Base-by-base conservation (phyloP, 768 basidiomycete genomes). In the Suillus subalutaceus region DNA sequence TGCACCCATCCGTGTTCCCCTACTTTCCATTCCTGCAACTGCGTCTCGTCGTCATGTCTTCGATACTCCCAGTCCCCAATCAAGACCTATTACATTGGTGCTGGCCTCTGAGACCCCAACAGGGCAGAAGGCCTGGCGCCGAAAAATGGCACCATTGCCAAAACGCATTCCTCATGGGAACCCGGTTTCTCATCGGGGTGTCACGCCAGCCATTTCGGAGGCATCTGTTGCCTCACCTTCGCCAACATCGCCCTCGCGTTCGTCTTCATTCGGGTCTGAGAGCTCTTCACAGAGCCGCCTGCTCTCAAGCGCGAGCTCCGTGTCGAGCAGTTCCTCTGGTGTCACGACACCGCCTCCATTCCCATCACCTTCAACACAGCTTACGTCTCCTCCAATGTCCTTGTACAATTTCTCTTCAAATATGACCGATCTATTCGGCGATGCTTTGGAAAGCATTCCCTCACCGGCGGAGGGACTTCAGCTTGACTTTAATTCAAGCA, bases 81-180 rank as follows among this genome's bases (percentile, higher is more conserved):
- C 65, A 15, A 64, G 67, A n/a, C 69, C 65, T 32, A 44, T 62
- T 7, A 73, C 72, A 18, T 69, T 71, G 4, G 26, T 71, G 1
- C 69, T 66, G 10, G 6, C 18, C 1, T 32, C 43, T 1, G 66
- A 65, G 9, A 59, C 18, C 2, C 30, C 41, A 20, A n/a, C 0
- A 46, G 40, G 40, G 9, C 57, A 48, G 32, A 44, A 20, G 5
- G 10, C 16, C 13, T 26, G 18, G 18, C 67, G 44, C 55, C 58
- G 63, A 26, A 76, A 78, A 66, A 61, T 70, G 30, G 69, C 72
- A 20, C 69, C 66, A 12, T 66, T 76, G 56, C 77, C 76, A 9
- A 74, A 63, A 53, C 74, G 77, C n/a, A 66, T 69, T 2, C 76
- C 74, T 12, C 65, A 68, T 15, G 50, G 67, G 13, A 30, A 58